Conservation (phyloP, 2,329 filamentous ascomycete genomes). For the Sphaerulina populicola region DNA sequence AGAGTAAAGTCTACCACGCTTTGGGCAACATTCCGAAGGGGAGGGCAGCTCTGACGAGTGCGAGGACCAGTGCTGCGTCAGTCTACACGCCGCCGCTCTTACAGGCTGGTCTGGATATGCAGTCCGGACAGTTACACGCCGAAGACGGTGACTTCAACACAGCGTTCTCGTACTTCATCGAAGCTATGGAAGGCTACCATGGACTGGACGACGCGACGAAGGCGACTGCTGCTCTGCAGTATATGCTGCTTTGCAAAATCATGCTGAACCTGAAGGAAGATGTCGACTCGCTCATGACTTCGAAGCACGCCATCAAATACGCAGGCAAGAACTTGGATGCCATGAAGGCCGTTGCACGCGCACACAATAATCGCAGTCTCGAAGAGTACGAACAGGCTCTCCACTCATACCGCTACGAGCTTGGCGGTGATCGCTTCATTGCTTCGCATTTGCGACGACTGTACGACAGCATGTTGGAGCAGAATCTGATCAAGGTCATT, state of each 20-base stretch:
- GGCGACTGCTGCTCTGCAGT: constrained; percentile 95
- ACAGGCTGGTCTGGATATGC: constrained; percentile 96
- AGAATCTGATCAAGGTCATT: constrained; percentile 99
- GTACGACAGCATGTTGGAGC: constrained; percentile 97
- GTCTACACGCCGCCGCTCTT: constrained; percentile 94
- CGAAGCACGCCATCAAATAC: constrained; percentile 95
- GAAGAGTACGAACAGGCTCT: constrained; percentile 96
- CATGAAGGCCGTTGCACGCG: constrained; percentile 96
- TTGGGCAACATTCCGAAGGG: constrained; percentile 94
- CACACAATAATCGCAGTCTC: constrained; percentile 87
- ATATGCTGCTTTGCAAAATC: constrained; percentile 99
- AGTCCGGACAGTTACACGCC: constrained; percentile 96
- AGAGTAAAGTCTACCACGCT: constrained; percentile 94
- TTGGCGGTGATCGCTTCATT: constrained; percentile 91
- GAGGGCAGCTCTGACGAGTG: constrained; percentile 85
- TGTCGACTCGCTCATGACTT: constrained; percentile 86
- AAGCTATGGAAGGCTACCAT: constrained; percentile 94
- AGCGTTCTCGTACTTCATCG: constrained; percentile 97
- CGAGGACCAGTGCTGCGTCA: constrained; percentile 87
- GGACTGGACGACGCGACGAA: constrained; percentile 78
- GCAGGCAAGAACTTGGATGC: constrained; percentile 92
- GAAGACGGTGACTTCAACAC: constrained; percentile 99
- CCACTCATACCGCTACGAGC: constrained; percentile 81
- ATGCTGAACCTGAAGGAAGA: constrained; percentile 98
- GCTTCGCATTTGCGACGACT: constrained; percentile 90